These are phyloP conservation scores for Geotrichum aggregatum DNA, from an alignment of 1,139 yeast genomes.

Conservation along the genomic window DNA sequence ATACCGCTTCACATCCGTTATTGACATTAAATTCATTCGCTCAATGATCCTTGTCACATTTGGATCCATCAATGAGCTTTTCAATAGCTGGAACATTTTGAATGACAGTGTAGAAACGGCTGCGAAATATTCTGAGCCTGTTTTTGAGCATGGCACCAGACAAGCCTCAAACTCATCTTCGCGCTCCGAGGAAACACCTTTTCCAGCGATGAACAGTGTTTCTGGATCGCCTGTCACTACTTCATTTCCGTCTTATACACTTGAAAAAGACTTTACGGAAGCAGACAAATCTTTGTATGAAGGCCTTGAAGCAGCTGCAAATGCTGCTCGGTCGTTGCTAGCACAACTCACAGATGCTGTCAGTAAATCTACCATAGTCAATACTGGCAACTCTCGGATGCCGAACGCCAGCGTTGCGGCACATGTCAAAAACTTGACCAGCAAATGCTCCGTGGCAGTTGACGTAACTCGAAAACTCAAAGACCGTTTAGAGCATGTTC, in stretches of 20 bases:
- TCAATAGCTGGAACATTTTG: conserved; percentile 57
- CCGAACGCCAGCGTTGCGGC: conserved; percentile 46
- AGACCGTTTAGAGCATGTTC: conserved; percentile 45
- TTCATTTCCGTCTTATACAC: conserved; percentile 2
- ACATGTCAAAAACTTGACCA: conserved; percentile 72
- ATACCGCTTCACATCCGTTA: conserved; percentile 38
- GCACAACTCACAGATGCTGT: conserved; percentile 75
- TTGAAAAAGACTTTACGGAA: conserved; percentile 37
- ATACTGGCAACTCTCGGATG: conserved; percentile 31
- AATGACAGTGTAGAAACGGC: conserved; percentile 19
- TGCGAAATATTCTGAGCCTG: conserved; percentile 2
- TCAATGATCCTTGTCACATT: conserved; percentile 66
- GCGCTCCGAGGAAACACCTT: background rate
- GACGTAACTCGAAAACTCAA: conserved; percentile 70
- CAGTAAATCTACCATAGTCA: conserved; percentile 61
- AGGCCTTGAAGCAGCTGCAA: conserved; percentile 68
- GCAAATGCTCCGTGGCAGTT: conserved; percentile 73
- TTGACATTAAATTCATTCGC: conserved; percentile 65
- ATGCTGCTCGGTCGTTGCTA: conserved; percentile 74
- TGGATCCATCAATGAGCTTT: conserved; percentile 72
- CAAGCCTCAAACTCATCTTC: conserved; percentile 8
- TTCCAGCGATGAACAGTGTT: background rate
- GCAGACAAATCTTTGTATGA: conserved; percentile 74
- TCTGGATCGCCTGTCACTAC: conserved; percentile 6
- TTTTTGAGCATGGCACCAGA: background rate